Base-by-base conservation (phyloP, 371 early-diverging fungal species). In the Entomophthora muscae region DNA sequence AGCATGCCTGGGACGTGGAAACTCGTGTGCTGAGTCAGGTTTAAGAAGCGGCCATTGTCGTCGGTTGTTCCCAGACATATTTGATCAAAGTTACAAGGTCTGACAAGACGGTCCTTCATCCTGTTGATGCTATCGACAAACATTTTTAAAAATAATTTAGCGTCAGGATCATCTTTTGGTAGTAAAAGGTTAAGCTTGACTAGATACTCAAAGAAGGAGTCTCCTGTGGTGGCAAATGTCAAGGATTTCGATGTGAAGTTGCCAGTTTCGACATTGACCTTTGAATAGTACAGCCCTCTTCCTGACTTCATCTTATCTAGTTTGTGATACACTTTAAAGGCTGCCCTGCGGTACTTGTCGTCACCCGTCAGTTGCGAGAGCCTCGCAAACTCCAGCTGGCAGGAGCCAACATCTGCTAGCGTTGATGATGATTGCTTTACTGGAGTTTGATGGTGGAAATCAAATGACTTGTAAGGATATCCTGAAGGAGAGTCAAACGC, bases 351-450 rank as follows among this genome's bases (percentile, higher is more conserved):
- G 65, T 82, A 88, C 2, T 72, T 67, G 12, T 72, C 69, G 55
- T 89, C 76, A 0, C 82, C 83, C 1, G 91, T 90, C 24, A 93
- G 65, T 63, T 88, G 76, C 24, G 82, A 78, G 53, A 98, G 71
- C 33, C 85, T 79, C 57, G 88, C 91, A 72, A 91, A 91, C 72
- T 97, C 98, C 32, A 97, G 70, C 56, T 92, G 79, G 26, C 93
- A 70, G 0, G 93, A 85, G 1, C 91, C 85, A 0, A 85, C 91
- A 64, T 93, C 93, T 3, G 95, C 93, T 27, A 90, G 23, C 78
- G 89, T 64, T n/a, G n/a, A n/a, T n/a, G n/a, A n/a, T 70, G 86
- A 70, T 73, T 63, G 33, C 64, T 57, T 66, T 63, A 56, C 81
- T 65, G 53, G 73, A 56, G 58, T 71, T 17, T 57, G 72, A 61